Evolutionary conservation across 768 basidiomycete genomes (phyloP).

Genomic region (Phaeotremella skinneri): DNA sequence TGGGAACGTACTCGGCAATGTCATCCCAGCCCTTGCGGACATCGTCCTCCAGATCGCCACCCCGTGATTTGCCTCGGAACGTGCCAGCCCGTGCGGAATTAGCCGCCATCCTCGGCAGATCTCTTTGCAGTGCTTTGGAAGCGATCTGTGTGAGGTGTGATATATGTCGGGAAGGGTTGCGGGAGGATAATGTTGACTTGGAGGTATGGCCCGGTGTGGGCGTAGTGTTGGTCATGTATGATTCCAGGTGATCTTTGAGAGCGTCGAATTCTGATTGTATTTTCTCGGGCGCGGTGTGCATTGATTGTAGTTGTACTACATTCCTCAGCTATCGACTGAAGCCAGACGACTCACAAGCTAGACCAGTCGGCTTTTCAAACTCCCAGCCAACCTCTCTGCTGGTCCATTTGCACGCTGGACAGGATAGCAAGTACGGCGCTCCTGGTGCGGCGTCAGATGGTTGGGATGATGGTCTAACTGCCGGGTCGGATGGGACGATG

Average conservation of each 20-base stretch:
- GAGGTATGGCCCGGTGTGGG: constrained; percentile 13
- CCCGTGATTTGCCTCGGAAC: constrained; percentile 4
- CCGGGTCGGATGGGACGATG: constrained; percentile 68
- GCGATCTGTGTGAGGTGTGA: constrained; percentile 67
- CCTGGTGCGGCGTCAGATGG: constrained; percentile 57
- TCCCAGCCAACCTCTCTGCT: constrained; percentile 85
- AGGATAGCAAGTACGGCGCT: constrained; percentile 86
- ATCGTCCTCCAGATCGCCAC: neutral
- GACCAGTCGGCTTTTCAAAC: constrained; percentile 94
- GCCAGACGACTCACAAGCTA: constrained; percentile 65
- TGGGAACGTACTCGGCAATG: constrained; percentile 35
- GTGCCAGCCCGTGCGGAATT: constrained; percentile 13
- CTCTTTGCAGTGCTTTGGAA: constrained; percentile 80
- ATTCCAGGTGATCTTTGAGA: constrained; percentile 95
- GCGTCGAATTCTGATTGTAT: constrained; percentile 76
- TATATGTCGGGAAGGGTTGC: constrained; percentile 35
- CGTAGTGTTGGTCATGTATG: constrained; percentile 65
- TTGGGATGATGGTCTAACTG: constrained; percentile 54
- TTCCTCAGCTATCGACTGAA: constrained; percentile 2
- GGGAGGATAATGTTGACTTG: constrained; percentile 6
- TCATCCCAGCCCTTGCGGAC: constrained; percentile 43
- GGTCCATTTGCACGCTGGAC: constrained; percentile 92
- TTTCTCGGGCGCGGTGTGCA: constrained; percentile 78
- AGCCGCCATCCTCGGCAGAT: constrained; percentile 55
- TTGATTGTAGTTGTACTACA: constrained; percentile 86